These are phyloP conservation scores for Paramecium sexaurelia DNA, from an alignment of 73 alveolate species.

Conservation along the genomic window DNA sequence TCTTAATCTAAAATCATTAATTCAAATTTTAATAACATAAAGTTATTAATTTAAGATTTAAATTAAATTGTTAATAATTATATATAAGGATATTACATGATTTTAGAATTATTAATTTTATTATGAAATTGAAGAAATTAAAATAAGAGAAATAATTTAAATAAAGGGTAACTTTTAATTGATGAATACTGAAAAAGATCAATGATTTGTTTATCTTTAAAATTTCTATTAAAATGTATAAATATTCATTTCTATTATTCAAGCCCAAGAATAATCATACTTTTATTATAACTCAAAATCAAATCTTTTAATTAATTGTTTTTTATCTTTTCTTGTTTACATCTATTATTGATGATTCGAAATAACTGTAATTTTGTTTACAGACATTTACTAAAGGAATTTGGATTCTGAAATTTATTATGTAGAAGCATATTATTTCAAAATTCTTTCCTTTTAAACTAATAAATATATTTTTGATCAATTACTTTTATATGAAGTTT, in stretches of 20 bases:
- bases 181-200: too few relatives aligned
- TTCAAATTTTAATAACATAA: background rate
- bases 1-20: conserved; percentile 14
- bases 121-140: too few relatives aligned
- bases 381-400: background rate
- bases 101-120: too few relatives aligned
- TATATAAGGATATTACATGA: too few relatives aligned
- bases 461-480: background rate
- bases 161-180: too few relatives aligned
- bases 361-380: background rate
- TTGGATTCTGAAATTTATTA: background rate
- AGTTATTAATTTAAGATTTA: background rate
- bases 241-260: background rate
- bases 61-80: background rate
- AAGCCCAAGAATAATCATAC: conserved; percentile 42
- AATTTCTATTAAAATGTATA: too few relatives aligned
- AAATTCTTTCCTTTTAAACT: background rate
- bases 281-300: background rate
- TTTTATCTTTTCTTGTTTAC: background rate
- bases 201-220: too few relatives aligned
- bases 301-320: background rate
- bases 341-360: background rate
- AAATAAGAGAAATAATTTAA: too few relatives aligned
- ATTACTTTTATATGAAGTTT: conserved; percentile 40
- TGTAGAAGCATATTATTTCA: background rate